phyloP scores from a whole-genome alignment of 108 stramenopile genomes.

The Nitzschia putrida region DNA sequence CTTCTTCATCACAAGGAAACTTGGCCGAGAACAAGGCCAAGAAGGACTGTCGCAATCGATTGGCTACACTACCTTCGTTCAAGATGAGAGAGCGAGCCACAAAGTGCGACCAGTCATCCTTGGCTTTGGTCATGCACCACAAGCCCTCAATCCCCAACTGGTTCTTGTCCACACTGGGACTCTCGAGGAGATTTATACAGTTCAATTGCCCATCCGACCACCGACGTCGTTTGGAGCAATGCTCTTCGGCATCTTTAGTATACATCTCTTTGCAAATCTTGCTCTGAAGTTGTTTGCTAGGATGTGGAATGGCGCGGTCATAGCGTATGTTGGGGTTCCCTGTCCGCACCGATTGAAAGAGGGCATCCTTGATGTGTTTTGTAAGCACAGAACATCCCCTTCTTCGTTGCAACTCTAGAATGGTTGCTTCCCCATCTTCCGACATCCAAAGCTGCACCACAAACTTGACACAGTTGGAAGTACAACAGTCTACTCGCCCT shows the following conservation, averaged over 20 bases:
- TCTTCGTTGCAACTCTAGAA: slow-evolving; percentile 29
- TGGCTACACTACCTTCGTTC: slow-evolving; percentile 8
- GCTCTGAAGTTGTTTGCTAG: slow-evolving; percentile 4
- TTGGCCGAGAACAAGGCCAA: slow-evolving; percentile 5
- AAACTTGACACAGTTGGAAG: slow-evolving; percentile 25
- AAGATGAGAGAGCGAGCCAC: slow-evolving; percentile 10
- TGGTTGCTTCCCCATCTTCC: slow-evolving; percentile 4
- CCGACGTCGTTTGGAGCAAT: slow-evolving; percentile 4
- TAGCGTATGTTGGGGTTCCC: neutral
- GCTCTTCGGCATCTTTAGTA: neutral
- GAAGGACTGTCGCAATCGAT: neutral
- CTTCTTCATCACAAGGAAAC: neutral
- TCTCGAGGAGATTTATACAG: slow-evolving; percentile 10
- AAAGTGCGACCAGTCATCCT: neutral
- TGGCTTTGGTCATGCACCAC: slow-evolving; percentile 7
- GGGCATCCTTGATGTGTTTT: slow-evolving; percentile 12
- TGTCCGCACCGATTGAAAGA: slow-evolving; percentile 4
- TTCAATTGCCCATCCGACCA: neutral
- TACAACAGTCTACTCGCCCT: slow-evolving; percentile 11
- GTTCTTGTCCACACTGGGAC: slow-evolving; percentile 7
- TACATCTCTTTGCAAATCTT: slow-evolving; percentile 7
- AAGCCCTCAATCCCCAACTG: slow-evolving; percentile 12
- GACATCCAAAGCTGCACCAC: slow-evolving; percentile 24
- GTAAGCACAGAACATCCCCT: slow-evolving; percentile 19
- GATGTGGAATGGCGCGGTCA: neutral